Evolutionary conservation across 2,329 filamentous ascomycete genomes (phyloP).

Genomic region (Alternaria gaisen): DNA sequence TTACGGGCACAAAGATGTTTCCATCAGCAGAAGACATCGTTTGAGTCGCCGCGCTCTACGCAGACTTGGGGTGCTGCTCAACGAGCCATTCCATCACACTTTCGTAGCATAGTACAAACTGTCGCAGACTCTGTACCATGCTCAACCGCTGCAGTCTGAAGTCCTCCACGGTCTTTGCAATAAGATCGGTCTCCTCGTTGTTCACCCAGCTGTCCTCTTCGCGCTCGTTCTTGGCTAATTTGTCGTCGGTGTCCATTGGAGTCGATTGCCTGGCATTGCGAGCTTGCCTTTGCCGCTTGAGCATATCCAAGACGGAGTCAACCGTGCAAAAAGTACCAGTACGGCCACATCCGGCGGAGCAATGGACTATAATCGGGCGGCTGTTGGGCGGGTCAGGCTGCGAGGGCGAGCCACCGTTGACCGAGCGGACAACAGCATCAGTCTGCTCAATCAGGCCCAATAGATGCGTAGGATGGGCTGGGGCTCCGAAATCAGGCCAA

Average conservation of each 20-base stretch:
- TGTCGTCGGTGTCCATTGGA: conserved; percentile 54
- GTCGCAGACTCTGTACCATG: conserved; percentile 94
- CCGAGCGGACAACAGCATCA: conserved; percentile 71
- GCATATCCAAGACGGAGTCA: conserved; percentile 93
- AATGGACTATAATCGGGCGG: conserved; percentile 89
- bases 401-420: conserved; percentile 58
- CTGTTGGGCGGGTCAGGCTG: conserved; percentile 63
- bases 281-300: conserved; percentile 78
- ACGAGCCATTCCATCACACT: conserved; percentile 88
- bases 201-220: conserved; percentile 71
- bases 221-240: conserved; percentile 32
- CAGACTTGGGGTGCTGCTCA: conserved; percentile 52
- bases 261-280: conserved; percentile 44
- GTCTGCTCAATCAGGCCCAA: conserved; percentile 89
- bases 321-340: conserved; percentile 98
- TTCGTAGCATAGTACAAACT: conserved; percentile 97
- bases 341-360: conserved; percentile 92
- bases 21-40: background rate
- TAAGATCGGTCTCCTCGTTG: conserved; percentile 76
- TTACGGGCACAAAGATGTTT: conserved; percentile 8
- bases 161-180: conserved; percentile 88
- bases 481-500: conserved; percentile 98
- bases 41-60: conserved; percentile 22
- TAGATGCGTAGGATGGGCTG: conserved; percentile 86
- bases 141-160: conserved; percentile 88